These are phyloP conservation scores for Chloris gayana DNA, from an alignment of 176 grass and related monocot genomes.

Conservation along the genomic window DNA sequence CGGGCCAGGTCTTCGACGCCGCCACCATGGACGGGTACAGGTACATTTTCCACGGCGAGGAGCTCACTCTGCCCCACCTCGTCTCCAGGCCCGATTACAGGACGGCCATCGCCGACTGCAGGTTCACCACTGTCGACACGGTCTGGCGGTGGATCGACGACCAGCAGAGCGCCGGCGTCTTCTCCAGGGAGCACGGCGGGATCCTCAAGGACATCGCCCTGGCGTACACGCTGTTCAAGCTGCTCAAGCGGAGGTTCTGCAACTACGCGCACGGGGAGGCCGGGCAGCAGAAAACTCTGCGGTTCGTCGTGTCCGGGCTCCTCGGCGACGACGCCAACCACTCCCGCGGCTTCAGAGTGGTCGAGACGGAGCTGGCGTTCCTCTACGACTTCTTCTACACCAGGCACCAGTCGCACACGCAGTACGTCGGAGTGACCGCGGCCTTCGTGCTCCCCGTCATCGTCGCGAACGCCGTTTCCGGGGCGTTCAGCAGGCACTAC, in stretches of 20 bases:
- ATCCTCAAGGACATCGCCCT: neutral
- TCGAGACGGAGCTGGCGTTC: constrained; percentile 30
- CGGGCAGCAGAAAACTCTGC: neutral
- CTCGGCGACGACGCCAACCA: neutral
- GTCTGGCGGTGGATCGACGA: constrained; percentile 1
- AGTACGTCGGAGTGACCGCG: neutral
- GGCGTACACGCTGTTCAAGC: constrained; percentile 15
- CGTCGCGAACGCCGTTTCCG: constrained; percentile 1
- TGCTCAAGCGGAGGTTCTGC: constrained; percentile 25
- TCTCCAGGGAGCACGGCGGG: neutral
- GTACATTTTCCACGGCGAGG: constrained; percentile 17
- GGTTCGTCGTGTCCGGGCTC: constrained; percentile 25
- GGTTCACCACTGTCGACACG: constrained; percentile 9
- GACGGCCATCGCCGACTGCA: neutral
- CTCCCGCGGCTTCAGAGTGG: constrained; percentile 14
- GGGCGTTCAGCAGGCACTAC: constrained; percentile 31
- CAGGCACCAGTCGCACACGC: constrained; percentile 24
- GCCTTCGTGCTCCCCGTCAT: constrained; percentile 5
- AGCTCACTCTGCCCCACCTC: neutral
- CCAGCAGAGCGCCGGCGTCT: neutral
- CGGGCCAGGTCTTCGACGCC: neutral
- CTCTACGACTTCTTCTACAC: constrained; percentile 41
- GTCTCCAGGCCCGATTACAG: neutral
- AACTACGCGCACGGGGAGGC: constrained; percentile 12
- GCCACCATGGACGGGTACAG: neutral